These are phyloP conservation scores for Fusarium agapanthi DNA, from an alignment of 2,329 filamentous ascomycete genomes.

Conservation along the genomic window DNA sequence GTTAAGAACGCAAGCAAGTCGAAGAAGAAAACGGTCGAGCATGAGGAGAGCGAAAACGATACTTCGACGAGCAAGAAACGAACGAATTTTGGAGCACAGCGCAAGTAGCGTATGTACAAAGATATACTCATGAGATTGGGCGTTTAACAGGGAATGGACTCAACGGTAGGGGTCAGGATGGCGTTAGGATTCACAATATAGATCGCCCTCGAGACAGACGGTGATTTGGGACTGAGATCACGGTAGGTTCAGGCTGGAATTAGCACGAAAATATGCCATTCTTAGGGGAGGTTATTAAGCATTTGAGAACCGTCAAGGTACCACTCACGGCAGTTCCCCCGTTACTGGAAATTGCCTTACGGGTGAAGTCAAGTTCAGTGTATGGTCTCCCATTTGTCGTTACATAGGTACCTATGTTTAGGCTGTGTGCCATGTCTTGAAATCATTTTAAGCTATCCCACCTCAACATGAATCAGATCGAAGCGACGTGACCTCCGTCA, in stretches of 20 bases:
- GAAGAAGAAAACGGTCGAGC: slow-evolving; percentile 58
- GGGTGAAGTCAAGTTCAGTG: not conserved
- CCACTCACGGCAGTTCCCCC: not conserved
- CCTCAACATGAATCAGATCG: not conserved
- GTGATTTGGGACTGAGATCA: not conserved
- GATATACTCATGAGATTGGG: not conserved
- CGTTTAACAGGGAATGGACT: slow-evolving; percentile 12
- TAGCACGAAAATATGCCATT: not conserved
- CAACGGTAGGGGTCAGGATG: slow-evolving; percentile 3
- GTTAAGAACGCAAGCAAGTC: slow-evolving; percentile 59
- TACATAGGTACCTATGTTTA: not conserved
- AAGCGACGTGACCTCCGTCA: not conserved
- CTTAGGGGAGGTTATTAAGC: not conserved
- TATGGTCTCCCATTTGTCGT: not conserved
- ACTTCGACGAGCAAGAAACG: slow-evolving; percentile 62
- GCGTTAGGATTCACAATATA: slow-evolving; percentile 8
- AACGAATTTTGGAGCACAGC: slow-evolving; percentile 65
- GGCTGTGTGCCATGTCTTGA: not conserved
- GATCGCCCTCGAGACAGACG: not conserved
- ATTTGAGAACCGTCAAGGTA: not conserved
- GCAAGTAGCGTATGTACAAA: slow-evolving; percentile 52
- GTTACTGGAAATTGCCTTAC: not conserved
- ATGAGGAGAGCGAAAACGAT: slow-evolving; percentile 69
- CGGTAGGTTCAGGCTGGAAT: not conserved
- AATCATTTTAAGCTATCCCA: not conserved